Evolutionary conservation across 495 filamentous ascomycete species (phyloP), one percentile per base, ranked within the genome.

Genomic region (Bacidia rubella): DNA sequence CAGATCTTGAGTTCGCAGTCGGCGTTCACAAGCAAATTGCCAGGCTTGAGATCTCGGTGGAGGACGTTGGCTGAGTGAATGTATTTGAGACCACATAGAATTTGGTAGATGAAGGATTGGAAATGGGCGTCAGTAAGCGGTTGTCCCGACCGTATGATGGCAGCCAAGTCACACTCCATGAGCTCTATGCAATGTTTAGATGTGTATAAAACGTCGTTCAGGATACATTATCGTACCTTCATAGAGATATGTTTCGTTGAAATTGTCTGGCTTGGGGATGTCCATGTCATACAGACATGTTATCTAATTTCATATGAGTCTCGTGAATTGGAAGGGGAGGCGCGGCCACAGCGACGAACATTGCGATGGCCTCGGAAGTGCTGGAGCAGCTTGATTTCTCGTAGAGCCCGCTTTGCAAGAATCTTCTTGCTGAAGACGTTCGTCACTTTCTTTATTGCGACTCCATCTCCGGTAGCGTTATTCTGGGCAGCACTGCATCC

Each of bases 361-460:
- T 86, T 86, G 57, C 82, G 82, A 61, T 86, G 82, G 60, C 92
- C 92, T 64, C 92, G 71, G 75, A 98, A 98, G 64, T 98, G 92
- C 72, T 96, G 93, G 54, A 98, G 76, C 54, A 98, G 79, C 77
- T 98, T 98, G 68, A 98, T 96, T 71, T 98, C 92, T 67, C 93
- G 80, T 72, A 98, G 69, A 50, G 93, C 92, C 58, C 92, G 86
- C 77, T 98, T 98, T 54, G 92, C 92, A 54, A 98, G 74, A 59
- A 98, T 98, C 81, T 97, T 97, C 74, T 98, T 98, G 79, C 89
- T 95, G 75, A 98, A 97, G 55, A 98, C 93, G 84, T 98, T 98
- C 69, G 92, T 98, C 63, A 98, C 87, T 68, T 98, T 98, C 74
- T 98, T 98, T 71, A 98, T 87, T 54, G 92, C 92, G 51, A 98